Evolutionary conservation across 2,329 filamentous ascomycete species (phyloP).

Genomic region (Aspergillus sp.): DNA sequence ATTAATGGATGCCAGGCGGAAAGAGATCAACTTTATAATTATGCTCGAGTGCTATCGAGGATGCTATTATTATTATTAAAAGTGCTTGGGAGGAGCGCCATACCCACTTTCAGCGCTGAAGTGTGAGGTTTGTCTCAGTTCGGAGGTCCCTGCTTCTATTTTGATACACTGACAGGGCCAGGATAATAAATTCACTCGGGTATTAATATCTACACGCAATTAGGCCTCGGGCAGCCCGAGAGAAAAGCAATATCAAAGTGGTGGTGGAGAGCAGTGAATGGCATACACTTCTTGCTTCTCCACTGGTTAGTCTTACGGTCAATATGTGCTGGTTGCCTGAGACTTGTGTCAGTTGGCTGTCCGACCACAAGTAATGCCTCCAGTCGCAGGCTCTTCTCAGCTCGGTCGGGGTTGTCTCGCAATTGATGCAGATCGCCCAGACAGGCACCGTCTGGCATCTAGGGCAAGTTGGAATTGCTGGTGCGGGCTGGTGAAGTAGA

Average conservation of each 20-base stretch:
- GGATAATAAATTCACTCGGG: background rate
- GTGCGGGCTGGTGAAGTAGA: background rate
- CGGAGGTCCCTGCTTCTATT: constrained; percentile 13
- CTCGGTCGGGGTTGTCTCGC: background rate
- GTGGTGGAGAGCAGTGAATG: constrained; percentile 7
- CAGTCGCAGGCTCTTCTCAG: background rate
- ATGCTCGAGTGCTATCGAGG: background rate
- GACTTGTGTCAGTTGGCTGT: background rate
- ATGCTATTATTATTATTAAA: constrained; percentile 3
- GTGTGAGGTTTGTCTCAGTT: constrained; percentile 25
- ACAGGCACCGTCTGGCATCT: background rate
- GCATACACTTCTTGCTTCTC: background rate
- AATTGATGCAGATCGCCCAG: background rate
- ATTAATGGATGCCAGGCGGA: background rate
- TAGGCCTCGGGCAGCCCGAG: background rate
- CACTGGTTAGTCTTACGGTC: constrained; percentile 2
- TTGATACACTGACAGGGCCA: background rate
- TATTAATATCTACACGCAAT: background rate
- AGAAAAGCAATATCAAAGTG: constrained; percentile 6
- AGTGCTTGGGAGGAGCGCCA: background rate
- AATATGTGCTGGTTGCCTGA: constrained; percentile 3
- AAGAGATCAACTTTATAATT: background rate
- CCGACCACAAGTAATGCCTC: background rate
- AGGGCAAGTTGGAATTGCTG: too few relatives aligned
- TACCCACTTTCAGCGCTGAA: constrained; percentile 20